Evolutionary conservation across 345 rosid species (phyloP).

Genomic region (Brassica rapa): DNA sequence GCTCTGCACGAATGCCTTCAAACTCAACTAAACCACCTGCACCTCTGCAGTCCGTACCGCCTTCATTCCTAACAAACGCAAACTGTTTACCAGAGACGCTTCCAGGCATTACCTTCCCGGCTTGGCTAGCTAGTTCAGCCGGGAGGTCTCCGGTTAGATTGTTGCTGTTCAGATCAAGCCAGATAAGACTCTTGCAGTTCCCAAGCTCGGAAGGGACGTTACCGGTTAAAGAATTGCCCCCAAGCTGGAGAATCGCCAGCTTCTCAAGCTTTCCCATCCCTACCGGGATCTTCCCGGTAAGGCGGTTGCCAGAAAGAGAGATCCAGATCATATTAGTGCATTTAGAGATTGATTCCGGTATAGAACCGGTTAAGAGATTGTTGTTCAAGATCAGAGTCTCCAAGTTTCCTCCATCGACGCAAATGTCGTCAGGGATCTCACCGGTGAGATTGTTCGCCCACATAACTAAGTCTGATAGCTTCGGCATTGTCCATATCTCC

Average conservation of each 20-base stretch:
- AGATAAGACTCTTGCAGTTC: conserved; percentile 73
- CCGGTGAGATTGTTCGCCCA: conserved; percentile 97
- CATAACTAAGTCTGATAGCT: conserved; percentile 73
- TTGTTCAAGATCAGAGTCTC: conserved; percentile 86
- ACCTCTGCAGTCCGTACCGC: conserved; percentile 92
- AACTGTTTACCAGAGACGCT: conserved; percentile 87
- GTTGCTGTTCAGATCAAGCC: conserved; percentile 97
- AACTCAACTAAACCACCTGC: conserved; percentile 96
- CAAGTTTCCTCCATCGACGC: conserved; percentile 69
- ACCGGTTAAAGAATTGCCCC: conserved; percentile 84
- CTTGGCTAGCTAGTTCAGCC: conserved; percentile 62
- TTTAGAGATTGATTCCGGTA: conserved; percentile 68
- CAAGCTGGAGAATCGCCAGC: conserved; percentile 80
- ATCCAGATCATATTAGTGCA: conserved; percentile 94
- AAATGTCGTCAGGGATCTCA: conserved; percentile 69
- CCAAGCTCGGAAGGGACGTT: conserved; percentile 71
- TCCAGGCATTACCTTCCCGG: conserved; percentile 72
- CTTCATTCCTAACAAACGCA: conserved; percentile 93
- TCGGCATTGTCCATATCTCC: conserved; percentile 71
- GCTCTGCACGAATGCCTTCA: conserved; percentile 71
- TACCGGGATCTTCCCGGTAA: conserved; percentile 68
- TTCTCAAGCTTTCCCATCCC: conserved; percentile 65
- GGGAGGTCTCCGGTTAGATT: conserved; percentile 62
- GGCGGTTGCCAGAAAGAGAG: conserved; percentile 79
- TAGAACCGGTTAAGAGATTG: conserved; percentile 64